These are phyloP conservation scores for Neurospora intermedia DNA, from an alignment of 495 filamentous ascomycete species.

Conservation along the genomic window DNA sequence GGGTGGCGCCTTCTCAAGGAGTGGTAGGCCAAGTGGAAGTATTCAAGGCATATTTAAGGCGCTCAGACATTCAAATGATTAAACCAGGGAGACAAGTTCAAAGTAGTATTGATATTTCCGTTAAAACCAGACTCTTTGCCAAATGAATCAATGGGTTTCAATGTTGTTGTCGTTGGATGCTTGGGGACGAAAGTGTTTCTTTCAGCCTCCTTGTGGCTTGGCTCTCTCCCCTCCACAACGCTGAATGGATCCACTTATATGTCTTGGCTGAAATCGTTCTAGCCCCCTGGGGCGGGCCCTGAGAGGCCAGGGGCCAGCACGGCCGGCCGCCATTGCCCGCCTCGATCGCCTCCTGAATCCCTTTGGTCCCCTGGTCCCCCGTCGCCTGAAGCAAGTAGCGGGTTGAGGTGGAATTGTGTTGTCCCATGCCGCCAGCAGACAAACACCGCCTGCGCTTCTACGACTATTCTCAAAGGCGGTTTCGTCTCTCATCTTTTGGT, in stretches of 20 bases:
- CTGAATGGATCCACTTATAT: background rate
- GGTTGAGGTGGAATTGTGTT: background rate
- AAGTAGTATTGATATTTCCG: too few species aligned
- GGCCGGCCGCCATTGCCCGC: background rate
- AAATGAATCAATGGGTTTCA: background rate
- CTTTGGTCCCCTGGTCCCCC: background rate
- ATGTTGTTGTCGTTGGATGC: background rate
- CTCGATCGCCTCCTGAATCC: background rate
- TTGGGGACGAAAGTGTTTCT: background rate
- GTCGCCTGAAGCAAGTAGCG: background rate
- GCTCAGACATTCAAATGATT: background rate
- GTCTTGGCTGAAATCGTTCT: background rate
- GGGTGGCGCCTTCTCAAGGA: background rate
- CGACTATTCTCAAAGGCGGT: background rate
- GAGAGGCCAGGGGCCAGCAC: background rate
- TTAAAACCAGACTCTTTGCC: background rate
- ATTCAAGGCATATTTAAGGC: too few species aligned
- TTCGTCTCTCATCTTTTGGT: background rate
- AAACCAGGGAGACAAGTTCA: background rate
- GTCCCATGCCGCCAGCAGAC: background rate
- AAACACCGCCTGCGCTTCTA: background rate
- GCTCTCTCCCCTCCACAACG: background rate
- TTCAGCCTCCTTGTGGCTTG: background rate
- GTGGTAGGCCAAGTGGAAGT: background rate
- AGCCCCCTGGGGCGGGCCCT: background rate